Percentiles rank a stretch among this genome's conserved stretches.
phyloP scores from a whole-genome alignment of 768 basidiomycete species.

The Tulasnella sp. region DNA sequence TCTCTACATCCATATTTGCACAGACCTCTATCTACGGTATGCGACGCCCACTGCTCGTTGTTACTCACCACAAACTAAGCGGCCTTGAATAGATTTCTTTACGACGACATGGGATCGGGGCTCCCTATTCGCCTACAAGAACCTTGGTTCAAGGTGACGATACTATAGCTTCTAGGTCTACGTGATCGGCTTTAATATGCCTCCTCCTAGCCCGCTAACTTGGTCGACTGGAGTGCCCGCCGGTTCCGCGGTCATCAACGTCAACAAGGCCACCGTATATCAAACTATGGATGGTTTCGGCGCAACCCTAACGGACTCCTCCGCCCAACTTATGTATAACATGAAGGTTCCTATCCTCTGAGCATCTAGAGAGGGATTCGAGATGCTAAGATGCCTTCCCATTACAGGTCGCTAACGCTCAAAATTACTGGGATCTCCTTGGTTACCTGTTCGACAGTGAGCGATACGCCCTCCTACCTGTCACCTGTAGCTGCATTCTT shows the following conservation, averaged over 20 bases:
- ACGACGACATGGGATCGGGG: constrained; percentile 31
- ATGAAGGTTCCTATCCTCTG: constrained; percentile 42
- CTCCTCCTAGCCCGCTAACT: constrained; percentile 36
- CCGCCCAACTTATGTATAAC: constrained; percentile 48
- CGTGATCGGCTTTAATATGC: neutral
- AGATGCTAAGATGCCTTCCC: too few species aligned
- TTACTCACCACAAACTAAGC: neutral
- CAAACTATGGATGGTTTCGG: constrained; percentile 63
- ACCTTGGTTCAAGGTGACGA: constrained; percentile 29
- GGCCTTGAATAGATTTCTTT: neutral
- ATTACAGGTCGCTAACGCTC: constrained; percentile 39
- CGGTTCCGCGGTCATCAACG: constrained; percentile 50
- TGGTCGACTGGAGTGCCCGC: constrained; percentile 47
- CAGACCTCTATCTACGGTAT: constrained; percentile 31
- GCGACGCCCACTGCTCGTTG: constrained; percentile 19
- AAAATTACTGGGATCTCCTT: constrained; percentile 49
- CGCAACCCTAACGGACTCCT: constrained; percentile 42
- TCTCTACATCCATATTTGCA: constrained; percentile 19
- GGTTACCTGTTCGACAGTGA: constrained; percentile 45
- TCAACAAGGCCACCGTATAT: constrained; percentile 44
- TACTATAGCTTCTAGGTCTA: neutral
- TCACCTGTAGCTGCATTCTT: too few species aligned
- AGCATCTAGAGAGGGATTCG: too few species aligned
- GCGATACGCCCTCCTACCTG: constrained; percentile 6
- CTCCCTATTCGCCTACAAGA: constrained; percentile 40